A percentile compares a stretch with the other conserved stretches of the same genome.
phyloP scores from a whole-genome alignment of 352 stramenopile species.

The Pythium phragmitis region DNA sequence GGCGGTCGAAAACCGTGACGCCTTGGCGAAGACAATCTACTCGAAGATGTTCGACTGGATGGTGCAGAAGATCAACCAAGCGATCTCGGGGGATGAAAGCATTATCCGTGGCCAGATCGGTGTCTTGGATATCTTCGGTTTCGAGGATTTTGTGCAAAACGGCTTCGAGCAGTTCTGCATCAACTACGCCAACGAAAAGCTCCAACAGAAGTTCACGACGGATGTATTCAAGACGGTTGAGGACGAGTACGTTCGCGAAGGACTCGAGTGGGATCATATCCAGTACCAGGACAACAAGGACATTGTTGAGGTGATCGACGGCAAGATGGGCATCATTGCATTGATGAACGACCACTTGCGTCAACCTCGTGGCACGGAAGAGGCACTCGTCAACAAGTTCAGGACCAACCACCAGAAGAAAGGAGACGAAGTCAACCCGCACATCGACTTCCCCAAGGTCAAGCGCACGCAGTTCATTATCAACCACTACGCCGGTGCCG shows the following conservation, averaged over 20 bases:
- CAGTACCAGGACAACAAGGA: constrained; percentile 98
- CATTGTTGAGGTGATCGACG: constrained; percentile 96
- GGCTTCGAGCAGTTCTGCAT: constrained; percentile 93
- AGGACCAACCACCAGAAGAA: constrained; percentile 81
- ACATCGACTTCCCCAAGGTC: constrained; percentile 87
- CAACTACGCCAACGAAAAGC: constrained; percentile 92
- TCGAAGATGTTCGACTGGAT: constrained; percentile 98
- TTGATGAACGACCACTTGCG: constrained; percentile 89
- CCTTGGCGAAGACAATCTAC: constrained; percentile 97
- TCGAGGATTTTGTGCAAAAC: constrained; percentile 96
- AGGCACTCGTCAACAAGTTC: constrained; percentile 88
- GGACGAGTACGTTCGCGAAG: constrained; percentile 97
- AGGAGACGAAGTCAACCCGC: constrained; percentile 58
- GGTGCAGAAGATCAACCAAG: constrained; percentile 88
- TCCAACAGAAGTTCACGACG: constrained; percentile 92
- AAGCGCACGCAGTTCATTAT: constrained; percentile 94
- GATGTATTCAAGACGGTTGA: constrained; percentile 98
- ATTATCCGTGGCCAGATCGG: constrained; percentile 87
- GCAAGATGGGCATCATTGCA: constrained; percentile 85
- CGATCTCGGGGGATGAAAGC: constrained; percentile 80
- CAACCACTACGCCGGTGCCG: constrained; percentile 94
- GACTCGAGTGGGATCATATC: constrained; percentile 98
- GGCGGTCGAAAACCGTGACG: constrained; percentile 93
- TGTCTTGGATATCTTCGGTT: constrained; percentile 99
- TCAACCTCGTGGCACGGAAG: constrained; percentile 83